phyloP scores from a whole-genome alignment of 208 protist genomes.

The Leishmania tarentolae region DNA sequence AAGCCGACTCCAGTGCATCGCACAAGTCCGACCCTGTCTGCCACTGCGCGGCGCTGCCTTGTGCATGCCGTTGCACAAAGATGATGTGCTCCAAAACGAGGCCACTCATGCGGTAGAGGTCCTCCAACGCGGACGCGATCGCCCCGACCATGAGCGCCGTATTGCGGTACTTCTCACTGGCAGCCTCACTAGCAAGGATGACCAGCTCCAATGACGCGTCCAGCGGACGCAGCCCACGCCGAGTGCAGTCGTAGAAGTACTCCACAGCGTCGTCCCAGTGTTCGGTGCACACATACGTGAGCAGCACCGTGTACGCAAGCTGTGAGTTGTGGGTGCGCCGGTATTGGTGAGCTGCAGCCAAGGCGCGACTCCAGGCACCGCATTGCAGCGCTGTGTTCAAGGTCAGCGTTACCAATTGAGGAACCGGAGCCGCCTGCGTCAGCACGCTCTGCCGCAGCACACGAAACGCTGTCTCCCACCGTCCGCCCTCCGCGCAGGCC shows the following conservation, averaged over 20 bases:
- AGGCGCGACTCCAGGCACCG: conserved; percentile 55
- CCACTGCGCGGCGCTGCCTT: conserved; percentile 8
- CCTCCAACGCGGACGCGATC: conserved; percentile 78
- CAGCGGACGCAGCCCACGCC: conserved; percentile 54
- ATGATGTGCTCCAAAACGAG: conserved; percentile 74
- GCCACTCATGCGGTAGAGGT: conserved; percentile 70
- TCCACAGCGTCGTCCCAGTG: conserved; percentile 72
- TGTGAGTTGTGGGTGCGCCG: conserved; percentile 50
- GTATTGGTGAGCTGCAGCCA: conserved; percentile 51
- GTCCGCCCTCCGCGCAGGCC: conserved; percentile 55
- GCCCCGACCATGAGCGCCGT: conserved; percentile 60
- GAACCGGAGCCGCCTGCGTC: conserved; percentile 45
- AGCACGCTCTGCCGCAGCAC: conserved; percentile 68
- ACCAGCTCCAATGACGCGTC: conserved; percentile 71
- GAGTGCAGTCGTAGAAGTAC: conserved; percentile 71
- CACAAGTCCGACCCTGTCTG: background rate
- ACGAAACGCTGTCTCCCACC: conserved; percentile 71
- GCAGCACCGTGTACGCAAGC: conserved; percentile 62
- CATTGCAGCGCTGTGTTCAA: conserved; percentile 48
- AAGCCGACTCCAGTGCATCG: background rate
- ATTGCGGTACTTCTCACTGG: conserved; percentile 63
- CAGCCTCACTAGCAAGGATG: conserved; percentile 60
- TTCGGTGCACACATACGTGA: conserved; percentile 46
- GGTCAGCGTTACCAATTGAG: conserved; percentile 51
- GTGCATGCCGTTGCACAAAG: conserved; percentile 55